Conservation (phyloP, 2,329 filamentous ascomycete genomes). For the Paracorniculantispora psalliotae region DNA sequence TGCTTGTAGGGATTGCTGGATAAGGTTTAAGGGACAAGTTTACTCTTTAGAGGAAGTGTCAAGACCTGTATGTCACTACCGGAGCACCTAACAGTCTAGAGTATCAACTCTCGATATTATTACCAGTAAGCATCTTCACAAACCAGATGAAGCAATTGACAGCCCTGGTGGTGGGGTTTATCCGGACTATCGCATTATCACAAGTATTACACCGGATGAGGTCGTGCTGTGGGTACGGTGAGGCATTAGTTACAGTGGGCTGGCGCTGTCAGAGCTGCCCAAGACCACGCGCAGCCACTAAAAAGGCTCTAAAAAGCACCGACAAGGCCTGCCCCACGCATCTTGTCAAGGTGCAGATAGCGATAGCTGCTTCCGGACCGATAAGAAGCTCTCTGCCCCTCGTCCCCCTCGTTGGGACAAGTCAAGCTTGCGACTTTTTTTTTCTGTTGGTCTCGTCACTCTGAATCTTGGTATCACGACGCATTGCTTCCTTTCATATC, state of each 20-base stretch:
- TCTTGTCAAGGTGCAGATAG: neutral
- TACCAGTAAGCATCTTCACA: no score
- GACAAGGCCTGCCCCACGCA: neutral
- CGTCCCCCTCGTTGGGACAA: neutral
- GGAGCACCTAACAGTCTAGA: no score
- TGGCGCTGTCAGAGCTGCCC: neutral
- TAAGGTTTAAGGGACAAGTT: no score
- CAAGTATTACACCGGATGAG: no score
- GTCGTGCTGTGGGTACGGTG: neutral
- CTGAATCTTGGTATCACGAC: neutral
- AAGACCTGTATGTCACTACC: no score
- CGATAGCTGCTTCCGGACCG: conserved; percentile 10
- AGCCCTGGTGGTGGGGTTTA: no score
- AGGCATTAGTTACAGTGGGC: conserved; percentile 9
- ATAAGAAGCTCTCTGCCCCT: conserved; percentile 11
- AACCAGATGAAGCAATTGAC: no score
- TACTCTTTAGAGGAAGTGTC: no score
- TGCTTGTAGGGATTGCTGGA: no score
- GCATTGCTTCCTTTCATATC: neutral
- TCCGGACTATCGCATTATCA: no score
- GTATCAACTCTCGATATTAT: no score
- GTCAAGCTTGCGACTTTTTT: neutral
- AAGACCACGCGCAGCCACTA: conserved; percentile 1
- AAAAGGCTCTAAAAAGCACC: neutral
- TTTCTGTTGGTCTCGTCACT: neutral